A percentile compares a stretch with the other conserved stretches of the same genome.
phyloP scores from a whole-genome alignment of 495 filamentous ascomycete species.

The Pseudomonodictys pantanalensis region DNA sequence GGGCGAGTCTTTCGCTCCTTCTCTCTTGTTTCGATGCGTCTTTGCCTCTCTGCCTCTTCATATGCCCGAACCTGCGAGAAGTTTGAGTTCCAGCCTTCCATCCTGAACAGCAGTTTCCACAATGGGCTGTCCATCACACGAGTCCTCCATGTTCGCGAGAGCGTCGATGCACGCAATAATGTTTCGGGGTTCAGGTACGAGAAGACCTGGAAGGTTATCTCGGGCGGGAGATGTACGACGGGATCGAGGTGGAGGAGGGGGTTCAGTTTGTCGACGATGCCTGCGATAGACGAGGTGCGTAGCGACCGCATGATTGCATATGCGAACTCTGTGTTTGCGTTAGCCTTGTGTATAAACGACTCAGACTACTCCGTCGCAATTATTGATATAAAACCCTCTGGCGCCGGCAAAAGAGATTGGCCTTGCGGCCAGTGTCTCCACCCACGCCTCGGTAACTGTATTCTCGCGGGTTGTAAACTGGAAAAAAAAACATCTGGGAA shows the following conservation, averaged over 20 bases:
- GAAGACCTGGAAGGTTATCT: conserved; percentile 84
- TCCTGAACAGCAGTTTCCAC: conserved; percentile 76
- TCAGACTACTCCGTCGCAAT: too few relatives aligned
- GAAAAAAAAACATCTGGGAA: too few relatives aligned
- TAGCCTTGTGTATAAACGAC: too few relatives aligned
- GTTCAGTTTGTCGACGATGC: conserved; percentile 72
- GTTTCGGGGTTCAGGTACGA: conserved; percentile 75
- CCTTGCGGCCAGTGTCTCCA: too few relatives aligned
- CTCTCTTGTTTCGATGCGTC: conserved; percentile 42
- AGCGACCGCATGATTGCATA: conserved; percentile 69
- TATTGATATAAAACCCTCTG: too few relatives aligned
- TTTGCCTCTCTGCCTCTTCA: conserved; percentile 58
- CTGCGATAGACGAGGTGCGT: conserved; percentile 68
- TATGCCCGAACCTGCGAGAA: conserved; percentile 61
- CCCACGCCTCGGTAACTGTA: too few relatives aligned
- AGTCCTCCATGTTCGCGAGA: conserved; percentile 77
- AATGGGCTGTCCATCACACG: conserved; percentile 79
- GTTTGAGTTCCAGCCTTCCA: conserved; percentile 81
- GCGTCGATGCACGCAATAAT: conserved; percentile 70
- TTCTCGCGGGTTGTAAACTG: too few relatives aligned
- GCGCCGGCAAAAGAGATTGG: too few relatives aligned
- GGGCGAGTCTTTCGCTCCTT: conserved; percentile 48
- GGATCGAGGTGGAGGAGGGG: conserved; percentile 90
- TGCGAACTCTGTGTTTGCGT: conserved; percentile 47
- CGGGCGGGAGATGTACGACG: conserved; percentile 75